A percentile compares a stretch with the other conserved stretches of the same genome.
phyloP scores from a whole-genome alignment of 129 eudicot genomes.

The Rutidosis leptorrhynchoides region DNA sequence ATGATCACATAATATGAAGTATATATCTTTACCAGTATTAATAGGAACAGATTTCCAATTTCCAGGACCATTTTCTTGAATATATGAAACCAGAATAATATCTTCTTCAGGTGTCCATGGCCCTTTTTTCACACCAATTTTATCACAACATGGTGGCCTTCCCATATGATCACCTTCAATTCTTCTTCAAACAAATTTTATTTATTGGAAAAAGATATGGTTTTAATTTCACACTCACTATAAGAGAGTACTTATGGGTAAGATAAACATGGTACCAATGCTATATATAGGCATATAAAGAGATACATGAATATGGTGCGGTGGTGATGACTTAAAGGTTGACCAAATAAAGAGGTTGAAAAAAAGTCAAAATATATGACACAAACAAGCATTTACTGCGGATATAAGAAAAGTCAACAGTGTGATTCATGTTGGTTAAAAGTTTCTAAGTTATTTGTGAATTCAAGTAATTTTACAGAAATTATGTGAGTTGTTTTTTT shows the following conservation, averaged over 20 bases:
- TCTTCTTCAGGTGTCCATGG: slow-evolving; percentile 65
- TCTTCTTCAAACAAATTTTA: background rate
- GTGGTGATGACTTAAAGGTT: slow-evolving; percentile 25
- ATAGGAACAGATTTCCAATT: slow-evolving; percentile 55
- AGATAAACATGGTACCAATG: slow-evolving; percentile 20
- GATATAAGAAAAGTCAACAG: slow-evolving; percentile 29
- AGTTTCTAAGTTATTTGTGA: background rate
- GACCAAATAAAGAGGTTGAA: no score
- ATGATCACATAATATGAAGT: no score
- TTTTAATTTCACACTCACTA: background rate
- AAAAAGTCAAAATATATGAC: no score
- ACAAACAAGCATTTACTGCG: no score
- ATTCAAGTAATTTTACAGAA: background rate
- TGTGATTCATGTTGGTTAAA: background rate
- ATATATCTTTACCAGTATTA: slow-evolving; percentile 39
- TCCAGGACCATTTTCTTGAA: slow-evolving; percentile 58
- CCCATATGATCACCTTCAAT: slow-evolving; percentile 45
- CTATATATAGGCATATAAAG: slow-evolving; percentile 27
- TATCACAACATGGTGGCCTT: slow-evolving; percentile 61
- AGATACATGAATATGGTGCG: slow-evolving; percentile 15
- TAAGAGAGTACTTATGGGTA: slow-evolving; percentile 14
- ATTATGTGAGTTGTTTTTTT: background rate
- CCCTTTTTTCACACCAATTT: slow-evolving; percentile 50
- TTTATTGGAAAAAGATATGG: background rate
- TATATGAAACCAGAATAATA: slow-evolving; percentile 40